phyloP scores from a whole-genome alignment of 2,329 filamentous ascomycete genomes.

The Ceratocystis papillata region DNA sequence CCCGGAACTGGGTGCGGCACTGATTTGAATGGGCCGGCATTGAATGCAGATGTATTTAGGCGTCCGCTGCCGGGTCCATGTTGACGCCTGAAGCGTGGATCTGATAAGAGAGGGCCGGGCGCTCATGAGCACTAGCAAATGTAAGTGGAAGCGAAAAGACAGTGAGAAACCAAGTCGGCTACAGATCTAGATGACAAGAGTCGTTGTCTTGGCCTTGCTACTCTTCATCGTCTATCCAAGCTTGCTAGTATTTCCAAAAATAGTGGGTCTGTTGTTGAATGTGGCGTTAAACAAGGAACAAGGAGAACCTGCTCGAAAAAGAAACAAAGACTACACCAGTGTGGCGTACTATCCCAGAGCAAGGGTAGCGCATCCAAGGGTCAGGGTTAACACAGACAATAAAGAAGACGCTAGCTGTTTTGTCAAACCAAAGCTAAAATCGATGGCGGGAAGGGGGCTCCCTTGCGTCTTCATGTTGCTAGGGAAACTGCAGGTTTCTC shows the following conservation, averaged over 20 bases:
- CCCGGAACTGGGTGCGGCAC: conserved; percentile 48
- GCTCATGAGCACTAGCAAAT: conserved; percentile 4
- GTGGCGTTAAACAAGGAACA: neutral
- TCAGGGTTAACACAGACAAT: neutral
- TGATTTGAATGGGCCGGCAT: conserved; percentile 53
- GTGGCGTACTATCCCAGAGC: conserved; percentile 4
- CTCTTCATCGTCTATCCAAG: neutral
- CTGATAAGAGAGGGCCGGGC: conserved; percentile 12
- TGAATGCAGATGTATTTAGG: conserved; percentile 41
- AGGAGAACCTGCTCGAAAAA: neutral
- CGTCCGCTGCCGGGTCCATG: conserved; percentile 25
- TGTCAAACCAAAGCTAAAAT: conserved; percentile 9
- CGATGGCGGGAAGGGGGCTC: conserved; percentile 13
- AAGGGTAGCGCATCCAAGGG: neutral
- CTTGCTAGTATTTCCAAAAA: conserved; percentile 15
- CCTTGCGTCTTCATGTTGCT: conserved; percentile 19
- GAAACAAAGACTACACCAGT: neutral
- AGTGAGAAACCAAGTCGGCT: neutral
- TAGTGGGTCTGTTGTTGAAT: neutral
- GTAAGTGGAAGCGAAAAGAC: conserved; percentile 7
- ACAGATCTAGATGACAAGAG: neutral
- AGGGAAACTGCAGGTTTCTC: conserved; percentile 17
- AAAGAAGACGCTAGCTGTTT: neutral
- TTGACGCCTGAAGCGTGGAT: conserved; percentile 11
- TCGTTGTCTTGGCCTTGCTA: neutral